Evolutionary conservation across 202 grass and related monocot genomes (phyloP), one percentile per base, ranked within the genome.

Genomic region (Saccharum hybrid): DNA sequence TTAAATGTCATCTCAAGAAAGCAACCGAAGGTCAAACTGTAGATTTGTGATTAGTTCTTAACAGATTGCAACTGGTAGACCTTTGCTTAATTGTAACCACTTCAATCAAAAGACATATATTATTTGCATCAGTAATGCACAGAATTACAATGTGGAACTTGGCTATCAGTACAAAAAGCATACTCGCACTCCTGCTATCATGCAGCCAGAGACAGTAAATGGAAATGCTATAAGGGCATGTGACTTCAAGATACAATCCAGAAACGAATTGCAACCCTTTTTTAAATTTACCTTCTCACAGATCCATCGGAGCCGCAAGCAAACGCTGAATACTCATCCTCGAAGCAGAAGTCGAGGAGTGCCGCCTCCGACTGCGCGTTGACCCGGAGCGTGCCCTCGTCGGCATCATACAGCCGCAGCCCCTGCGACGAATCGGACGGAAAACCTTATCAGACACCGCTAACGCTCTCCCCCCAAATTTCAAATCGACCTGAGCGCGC

Each of bases 261-360:
- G 42, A 69, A 14, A 39, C 18, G 9, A 26, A 71, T 28, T 60
- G 67, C 65, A 19, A 36, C 21, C 2, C 21, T 68, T 42, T 42
- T 79, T 11, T 18, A 66, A 49, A 21, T 10, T 63, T 84, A 96
- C 93, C 93, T 93, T 38, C 68, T 79, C 73, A 96, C 67, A 36
- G 68, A 91, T 82, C 90, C 90, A 76, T 89, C 86, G 0, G 90
- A 96, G 78, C 77, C 74, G 8, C 76, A 89, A 8, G 88, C 40
- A 16, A 93, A 76, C 6, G 86, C 90, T 16, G 71, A 26, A 0
- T 19, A 72, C 54, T 96, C 90, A 26, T 89, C 84, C 68, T 90
- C 66, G 62, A 96, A 96, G 79, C 93, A 93, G 71, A 88, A 93
- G 23, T 96, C 93, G 4, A 96, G 73, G 86, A 91, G 65, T 15